phyloP scores from a whole-genome alignment of 2,329 filamentous ascomycete genomes.

The Fusarium musae region DNA sequence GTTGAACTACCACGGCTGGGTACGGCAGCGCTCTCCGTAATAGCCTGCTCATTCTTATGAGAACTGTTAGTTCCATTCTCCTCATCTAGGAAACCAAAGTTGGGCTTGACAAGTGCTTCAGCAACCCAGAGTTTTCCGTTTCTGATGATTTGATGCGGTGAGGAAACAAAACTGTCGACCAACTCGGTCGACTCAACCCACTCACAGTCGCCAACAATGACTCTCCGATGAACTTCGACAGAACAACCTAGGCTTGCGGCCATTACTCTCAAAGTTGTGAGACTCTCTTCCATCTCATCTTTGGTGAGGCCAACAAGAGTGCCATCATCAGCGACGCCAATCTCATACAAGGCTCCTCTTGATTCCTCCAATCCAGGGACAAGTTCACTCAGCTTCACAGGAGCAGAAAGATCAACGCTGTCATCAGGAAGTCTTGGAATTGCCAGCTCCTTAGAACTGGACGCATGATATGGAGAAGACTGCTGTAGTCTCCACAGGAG shows the following conservation, averaged over 20 bases:
- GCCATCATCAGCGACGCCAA: slow-evolving; percentile 95
- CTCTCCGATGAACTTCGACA: slow-evolving; percentile 82
- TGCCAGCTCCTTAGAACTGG: slow-evolving; percentile 78
- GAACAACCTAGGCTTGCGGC: slow-evolving; percentile 90
- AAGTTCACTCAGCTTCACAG: slow-evolving; percentile 65
- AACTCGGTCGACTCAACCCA: slow-evolving; percentile 64
- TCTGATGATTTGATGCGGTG: slow-evolving; percentile 38
- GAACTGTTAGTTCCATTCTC: slow-evolving; percentile 2
- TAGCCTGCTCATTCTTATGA: neutral
- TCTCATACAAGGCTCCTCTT: slow-evolving; percentile 92
- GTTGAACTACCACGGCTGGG: slow-evolving; percentile 60
- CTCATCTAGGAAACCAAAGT: slow-evolving; percentile 58
- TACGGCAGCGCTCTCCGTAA: slow-evolving; percentile 28
- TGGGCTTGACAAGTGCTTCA: slow-evolving; percentile 87
- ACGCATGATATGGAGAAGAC: slow-evolving; percentile 89
- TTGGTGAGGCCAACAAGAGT: slow-evolving; percentile 87
- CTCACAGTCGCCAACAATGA: slow-evolving; percentile 87
- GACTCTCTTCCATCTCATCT: slow-evolving; percentile 92
- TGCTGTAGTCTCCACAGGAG: slow-evolving; percentile 95
- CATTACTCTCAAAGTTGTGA: slow-evolving; percentile 88
- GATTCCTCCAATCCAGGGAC: slow-evolving; percentile 90
- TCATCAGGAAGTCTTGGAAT: slow-evolving; percentile 80
- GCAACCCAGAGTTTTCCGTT: slow-evolving; percentile 81
- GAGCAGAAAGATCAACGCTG: slow-evolving; percentile 57
- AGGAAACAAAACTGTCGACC: slow-evolving; percentile 42